Base-by-base conservation (phyloP, 805 yeast species). In the Hagleromyces aurorensis region DNA sequence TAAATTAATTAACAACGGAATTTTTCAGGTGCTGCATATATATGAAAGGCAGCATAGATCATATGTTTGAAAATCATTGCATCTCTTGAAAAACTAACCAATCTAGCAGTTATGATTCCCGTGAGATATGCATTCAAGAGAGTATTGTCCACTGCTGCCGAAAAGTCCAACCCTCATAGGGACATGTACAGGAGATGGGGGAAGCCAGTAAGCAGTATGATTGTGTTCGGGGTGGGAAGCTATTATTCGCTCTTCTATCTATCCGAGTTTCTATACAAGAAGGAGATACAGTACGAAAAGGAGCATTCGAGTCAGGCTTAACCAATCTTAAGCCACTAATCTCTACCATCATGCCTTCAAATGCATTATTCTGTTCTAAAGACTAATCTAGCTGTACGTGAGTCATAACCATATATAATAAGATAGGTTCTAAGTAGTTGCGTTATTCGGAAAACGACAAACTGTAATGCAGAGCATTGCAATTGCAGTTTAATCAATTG, bases 101-200 rank as follows among this genome's bases (percentile, higher is more conserved):
- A n/a, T n/a, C n/a, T n/a, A n/a, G n/a, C n/a, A n/a, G n/a, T n/a
- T n/a, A 19, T 10, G 9, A 19, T 19, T n/a, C 21, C 21, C 9
- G n/a, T 19, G 21, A 19, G 21, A n/a, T 19, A 10, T n/a, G 9
- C 29, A 7, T 17, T 10, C 14, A 25, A 22, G 24, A 12, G 23
- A 19, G 29, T 24, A 13, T 4, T 9, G 11, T 5, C 34, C 21
- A 25, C 29, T 24, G 19, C 36, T 30, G 15, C 40, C 47, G 7
- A n/a, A n/a, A n/a, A n/a, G n/a, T n/a, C n/a, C n/a, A n/a, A n/a
- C n/a, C 53, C 51, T 3, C 53, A 48, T 30, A 43, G 46, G 2
- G 21, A 43, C 10, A 67, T 72, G 44, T 72, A 72, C 42, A 56
- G 63, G 36, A 62, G 61, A 20, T 64, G 68, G 40, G 69, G 65